Evolutionary conservation across 108 stramenopile species (phyloP), one percentile per base, ranked within the genome.

Genomic region (Craspedostauros australis): DNA sequence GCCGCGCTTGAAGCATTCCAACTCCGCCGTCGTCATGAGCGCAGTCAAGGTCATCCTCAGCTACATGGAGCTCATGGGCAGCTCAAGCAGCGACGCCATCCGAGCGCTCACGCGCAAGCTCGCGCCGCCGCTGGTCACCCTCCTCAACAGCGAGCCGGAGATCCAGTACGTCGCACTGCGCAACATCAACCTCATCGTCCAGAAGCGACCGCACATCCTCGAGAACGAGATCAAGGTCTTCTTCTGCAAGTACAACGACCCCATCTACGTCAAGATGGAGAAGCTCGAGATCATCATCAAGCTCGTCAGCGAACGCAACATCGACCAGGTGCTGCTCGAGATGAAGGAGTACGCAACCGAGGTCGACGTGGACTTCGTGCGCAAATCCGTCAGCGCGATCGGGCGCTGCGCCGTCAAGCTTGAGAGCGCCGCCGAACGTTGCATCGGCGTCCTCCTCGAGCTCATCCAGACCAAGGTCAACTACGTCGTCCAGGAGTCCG

Each of bases 171-270:
- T 99, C 22, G 99, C 99, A 14, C 62, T 99, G 39, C 72, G 99
- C 28, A 99, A 99, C 80, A 98, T 99, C 61, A 98, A 97, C 68
- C 70, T 99, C 22, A 96, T 99, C 67, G 99, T 99, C 36, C 97
- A 97, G 66, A 96, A 97, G 73, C 77, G 92, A 18, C 95, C 96
- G 12, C 59, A 68, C 39, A 96, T 98, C 53, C 72, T 98, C 34
- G 93, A 97, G 73, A 90, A 93, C 62, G 97, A 97, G 73, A 96
- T 98, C 64, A 96, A 96, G 68, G 96, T 99, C 54, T 99, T 99
- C 86, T 99, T 99, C 59, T 98, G 97, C 93, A 98, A 97, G 76
- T 99, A 99, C 88, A 99, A 98, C 72, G 99, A 99, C 71, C 99
- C 99, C 12, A 98, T 98, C 52, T 99, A 99, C 74, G 99, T 99